Evolutionary conservation across 495 filamentous ascomycete species (phyloP).

Genomic region (Penicillium simplicissimum): DNA sequence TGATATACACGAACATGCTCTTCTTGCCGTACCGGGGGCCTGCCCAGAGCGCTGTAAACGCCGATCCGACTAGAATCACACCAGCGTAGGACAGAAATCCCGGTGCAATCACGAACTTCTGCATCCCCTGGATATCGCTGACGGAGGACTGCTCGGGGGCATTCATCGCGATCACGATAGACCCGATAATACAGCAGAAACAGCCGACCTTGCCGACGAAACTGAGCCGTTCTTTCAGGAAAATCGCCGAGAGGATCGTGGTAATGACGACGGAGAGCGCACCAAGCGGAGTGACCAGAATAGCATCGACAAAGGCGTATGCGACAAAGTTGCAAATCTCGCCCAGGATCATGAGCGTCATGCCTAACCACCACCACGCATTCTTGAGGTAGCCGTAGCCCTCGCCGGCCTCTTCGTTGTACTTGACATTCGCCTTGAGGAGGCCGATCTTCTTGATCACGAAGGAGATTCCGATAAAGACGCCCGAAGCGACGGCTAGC

Average conservation of each 20-base stretch:
- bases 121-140: constrained; percentile 88
- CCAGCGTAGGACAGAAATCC: constrained; percentile 87
- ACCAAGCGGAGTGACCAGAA: constrained; percentile 91
- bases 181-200: constrained; percentile 91
- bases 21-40: constrained; percentile 92
- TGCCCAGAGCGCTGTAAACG: constrained; percentile 75
- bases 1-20: constrained; percentile 96
- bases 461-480: constrained; percentile 95
- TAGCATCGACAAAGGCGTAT: constrained; percentile 96
- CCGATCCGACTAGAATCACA: constrained; percentile 71
- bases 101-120: constrained; percentile 81
- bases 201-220: constrained; percentile 96
- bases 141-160: constrained; percentile 85
- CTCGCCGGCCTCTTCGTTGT: constrained; percentile 93
- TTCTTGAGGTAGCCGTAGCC: constrained; percentile 99
- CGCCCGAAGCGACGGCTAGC: constrained; percentile 82
- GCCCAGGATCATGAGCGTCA: constrained; percentile 96
- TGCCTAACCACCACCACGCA: constrained; percentile 90
- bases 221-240: constrained; percentile 91
- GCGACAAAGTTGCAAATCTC: constrained; percentile 98
- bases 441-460: constrained; percentile 93
- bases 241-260: constrained; percentile 90
- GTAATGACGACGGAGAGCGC: constrained; percentile 95
- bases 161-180: constrained; percentile 91
- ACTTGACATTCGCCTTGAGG: constrained; percentile 91